Percentiles rank a stretch among this genome's conserved stretches.
Evolutionary conservation across 495 filamentous ascomycete species (phyloP).

Genomic region (Talaromyces adpressus): DNA sequence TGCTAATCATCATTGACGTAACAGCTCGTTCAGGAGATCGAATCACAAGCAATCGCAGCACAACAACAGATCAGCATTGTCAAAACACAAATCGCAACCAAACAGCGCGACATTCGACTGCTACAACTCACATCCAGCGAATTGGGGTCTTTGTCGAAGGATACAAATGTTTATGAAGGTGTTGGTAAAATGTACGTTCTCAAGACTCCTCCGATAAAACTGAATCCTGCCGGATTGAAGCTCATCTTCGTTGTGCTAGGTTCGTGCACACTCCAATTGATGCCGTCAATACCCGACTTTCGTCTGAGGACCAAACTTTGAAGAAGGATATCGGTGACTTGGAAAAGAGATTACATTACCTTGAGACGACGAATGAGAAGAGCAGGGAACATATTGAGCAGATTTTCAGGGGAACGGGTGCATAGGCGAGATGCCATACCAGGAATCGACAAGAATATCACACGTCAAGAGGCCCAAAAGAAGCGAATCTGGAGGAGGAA

Average conservation of each 20-base stretch:
- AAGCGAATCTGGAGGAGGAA: neutral
- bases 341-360: conserved; percentile 86
- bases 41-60: conserved; percentile 75
- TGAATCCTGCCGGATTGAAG: neutral
- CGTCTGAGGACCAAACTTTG: conserved; percentile 65
- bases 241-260: conserved; percentile 42
- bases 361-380: conserved; percentile 93
- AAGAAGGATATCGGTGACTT: conserved; percentile 70
- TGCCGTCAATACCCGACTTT: conserved; percentile 68
- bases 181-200: conserved; percentile 86
- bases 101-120: conserved; percentile 84
- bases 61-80: conserved; percentile 90
- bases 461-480: neutral
- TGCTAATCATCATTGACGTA: conserved; percentile 9
- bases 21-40: conserved; percentile 90
- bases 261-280: conserved; percentile 73
- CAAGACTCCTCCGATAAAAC: neutral
- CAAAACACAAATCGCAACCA: conserved; percentile 74
- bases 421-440: neutral
- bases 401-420: conserved; percentile 50
- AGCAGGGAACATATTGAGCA: conserved; percentile 83
- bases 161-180: conserved; percentile 85
- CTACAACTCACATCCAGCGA: conserved; percentile 83
- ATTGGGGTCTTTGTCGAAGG: conserved; percentile 64
- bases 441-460: neutral